Conservation (phyloP, 2,329 filamentous ascomycete genomes). For the Arthrobotrys sphaeroides region DNA sequence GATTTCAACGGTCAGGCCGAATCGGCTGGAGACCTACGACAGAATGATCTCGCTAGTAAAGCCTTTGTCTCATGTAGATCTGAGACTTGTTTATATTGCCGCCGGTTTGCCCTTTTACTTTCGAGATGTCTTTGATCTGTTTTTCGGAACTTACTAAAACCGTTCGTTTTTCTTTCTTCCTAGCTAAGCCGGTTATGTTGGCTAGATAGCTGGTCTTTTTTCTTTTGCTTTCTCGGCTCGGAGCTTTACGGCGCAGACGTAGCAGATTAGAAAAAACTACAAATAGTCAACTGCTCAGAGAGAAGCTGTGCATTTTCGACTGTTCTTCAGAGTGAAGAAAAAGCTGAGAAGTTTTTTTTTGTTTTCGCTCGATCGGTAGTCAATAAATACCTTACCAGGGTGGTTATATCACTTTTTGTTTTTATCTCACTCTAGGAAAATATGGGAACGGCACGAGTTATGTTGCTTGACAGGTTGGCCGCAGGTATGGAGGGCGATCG, state of each 20-base stretch:
- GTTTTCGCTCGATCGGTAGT: not conserved
- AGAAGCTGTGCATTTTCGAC: not conserved
- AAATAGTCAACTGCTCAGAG: not conserved
- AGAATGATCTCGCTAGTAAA: slow-evolving; percentile 6
- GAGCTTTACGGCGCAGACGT: not conserved
- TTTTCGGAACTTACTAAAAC: slow-evolving; percentile 2
- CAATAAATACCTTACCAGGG: not conserved
- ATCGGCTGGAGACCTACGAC: not conserved
- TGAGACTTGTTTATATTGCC: slow-evolving; percentile 20
- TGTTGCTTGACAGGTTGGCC: slow-evolving; percentile 34
- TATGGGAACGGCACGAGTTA: slow-evolving; percentile 23
- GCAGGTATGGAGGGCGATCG: slow-evolving; percentile 27
- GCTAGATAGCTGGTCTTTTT: not conserved
- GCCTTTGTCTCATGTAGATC: not conserved
- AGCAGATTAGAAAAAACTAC: not conserved
- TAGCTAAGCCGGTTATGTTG: not conserved
- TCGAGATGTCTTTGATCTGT: slow-evolving; percentile 8
- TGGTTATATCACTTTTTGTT: not conserved
- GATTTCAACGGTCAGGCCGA: slow-evolving; percentile 9
- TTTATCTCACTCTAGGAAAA: not conserved
- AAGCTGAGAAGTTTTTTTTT: not conserved
- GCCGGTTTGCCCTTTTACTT: slow-evolving; percentile 9
- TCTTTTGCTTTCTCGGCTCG: not conserved
- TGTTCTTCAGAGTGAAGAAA: not conserved
- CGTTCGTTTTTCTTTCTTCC: not conserved